Evolutionary conservation across 352 stramenopile species (phyloP).

Genomic region (Globisporangium perplexum): DNA sequence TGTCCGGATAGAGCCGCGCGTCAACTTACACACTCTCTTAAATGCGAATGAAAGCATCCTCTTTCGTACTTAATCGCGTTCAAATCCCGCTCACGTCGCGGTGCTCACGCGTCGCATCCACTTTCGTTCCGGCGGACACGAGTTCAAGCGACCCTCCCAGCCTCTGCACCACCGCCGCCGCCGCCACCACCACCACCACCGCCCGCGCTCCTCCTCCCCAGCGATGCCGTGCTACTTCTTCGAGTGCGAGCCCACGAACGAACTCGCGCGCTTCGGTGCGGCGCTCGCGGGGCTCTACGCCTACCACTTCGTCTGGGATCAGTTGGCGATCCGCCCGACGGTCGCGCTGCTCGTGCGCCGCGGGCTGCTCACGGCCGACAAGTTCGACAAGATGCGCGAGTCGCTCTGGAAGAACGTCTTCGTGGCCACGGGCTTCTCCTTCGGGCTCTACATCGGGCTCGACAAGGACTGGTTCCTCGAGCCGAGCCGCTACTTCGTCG

Average conservation of each 20-base stretch:
- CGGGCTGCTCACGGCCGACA: slow-evolving; percentile 42
- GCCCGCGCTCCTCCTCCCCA: too few species aligned
- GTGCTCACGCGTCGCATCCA: too few species aligned
- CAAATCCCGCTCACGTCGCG: too few species aligned
- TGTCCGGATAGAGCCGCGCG: too few species aligned
- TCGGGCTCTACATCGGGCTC: slow-evolving; percentile 57
- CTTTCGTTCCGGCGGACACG: too few species aligned
- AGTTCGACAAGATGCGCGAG: slow-evolving; percentile 80
- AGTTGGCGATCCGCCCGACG: slow-evolving; percentile 46
- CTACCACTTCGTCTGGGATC: slow-evolving; percentile 73
- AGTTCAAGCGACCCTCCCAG: too few species aligned
- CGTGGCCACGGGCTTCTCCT: slow-evolving; percentile 51
- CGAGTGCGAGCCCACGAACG: slow-evolving; percentile 44
- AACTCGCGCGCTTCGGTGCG: slow-evolving; percentile 56
- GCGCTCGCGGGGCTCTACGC: slow-evolving; percentile 48
- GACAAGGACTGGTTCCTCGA: slow-evolving; percentile 73
- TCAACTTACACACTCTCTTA: too few species aligned
- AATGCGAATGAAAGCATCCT: too few species aligned
- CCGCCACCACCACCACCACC: too few species aligned
- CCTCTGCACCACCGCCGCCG: too few species aligned
- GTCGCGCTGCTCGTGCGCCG: slow-evolving; percentile 36
- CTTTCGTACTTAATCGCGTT: too few species aligned
- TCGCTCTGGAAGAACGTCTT: slow-evolving; percentile 79
- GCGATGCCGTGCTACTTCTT: slow-evolving; percentile 71
- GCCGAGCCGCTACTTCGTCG: slow-evolving; percentile 56